phyloP scores from a whole-genome alignment of 2,329 filamentous ascomycete genomes.

The Bipolaris cookei region DNA sequence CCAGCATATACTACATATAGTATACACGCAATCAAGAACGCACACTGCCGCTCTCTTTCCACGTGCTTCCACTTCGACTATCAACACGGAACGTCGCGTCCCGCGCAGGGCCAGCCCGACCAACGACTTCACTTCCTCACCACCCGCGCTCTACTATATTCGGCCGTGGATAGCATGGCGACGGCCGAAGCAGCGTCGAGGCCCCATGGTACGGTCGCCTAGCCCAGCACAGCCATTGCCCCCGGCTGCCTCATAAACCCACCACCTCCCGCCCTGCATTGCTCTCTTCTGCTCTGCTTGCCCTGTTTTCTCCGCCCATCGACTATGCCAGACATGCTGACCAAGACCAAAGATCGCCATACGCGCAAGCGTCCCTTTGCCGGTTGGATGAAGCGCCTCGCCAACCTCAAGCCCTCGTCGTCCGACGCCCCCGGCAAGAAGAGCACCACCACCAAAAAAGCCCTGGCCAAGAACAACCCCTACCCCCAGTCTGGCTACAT shows the following conservation, averaged over 20 bases:
- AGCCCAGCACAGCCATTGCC: conserved; percentile 34
- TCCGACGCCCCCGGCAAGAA: conserved; percentile 60
- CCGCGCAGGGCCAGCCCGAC: conserved; percentile 7
- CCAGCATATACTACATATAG: not conserved
- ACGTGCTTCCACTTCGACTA: not conserved
- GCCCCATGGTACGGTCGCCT: conserved; percentile 51
- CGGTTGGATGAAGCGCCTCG: conserved; percentile 91
- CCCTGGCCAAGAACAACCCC: conserved; percentile 80
- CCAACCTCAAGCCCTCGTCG: conserved; percentile 82
- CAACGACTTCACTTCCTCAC: conserved; percentile 5
- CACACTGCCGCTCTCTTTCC: not conserved
- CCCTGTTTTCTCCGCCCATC: not conserved
- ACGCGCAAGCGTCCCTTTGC: conserved; percentile 85
- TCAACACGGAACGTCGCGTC: conserved; percentile 13
- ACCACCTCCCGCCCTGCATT: conserved; percentile 2
- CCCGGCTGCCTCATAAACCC: conserved; percentile 3
- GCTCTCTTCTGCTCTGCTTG: not conserved
- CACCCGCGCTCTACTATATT: conserved; percentile 14
- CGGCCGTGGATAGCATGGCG: conserved; percentile 46
- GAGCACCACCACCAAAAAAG: conserved; percentile 60
- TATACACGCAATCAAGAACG: not conserved
- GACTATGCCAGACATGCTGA: conserved; percentile 29
- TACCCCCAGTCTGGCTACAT: conserved; percentile 80
- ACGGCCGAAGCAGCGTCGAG: conserved; percentile 53
- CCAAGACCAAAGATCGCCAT: conserved; percentile 65